Percentiles rank a stretch among this genome's conserved stretches.
Evolutionary conservation across 768 basidiomycete genomes (phyloP).

Genomic region (Lentinula raphanica): DNA sequence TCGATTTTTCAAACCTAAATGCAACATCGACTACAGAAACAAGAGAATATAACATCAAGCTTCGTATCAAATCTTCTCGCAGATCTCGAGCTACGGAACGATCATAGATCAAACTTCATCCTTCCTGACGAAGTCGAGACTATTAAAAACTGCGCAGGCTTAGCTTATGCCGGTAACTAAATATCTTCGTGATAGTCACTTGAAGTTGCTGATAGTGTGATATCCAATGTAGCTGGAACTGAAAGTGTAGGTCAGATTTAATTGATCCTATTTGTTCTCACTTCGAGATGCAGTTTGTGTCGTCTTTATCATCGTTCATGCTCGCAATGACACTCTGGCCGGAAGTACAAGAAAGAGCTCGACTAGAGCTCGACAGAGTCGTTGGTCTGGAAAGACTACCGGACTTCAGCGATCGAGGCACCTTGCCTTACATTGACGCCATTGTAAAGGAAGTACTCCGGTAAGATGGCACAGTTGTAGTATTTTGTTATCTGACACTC

Average conservation of each 20-base stretch:
- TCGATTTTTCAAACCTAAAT: not conserved
- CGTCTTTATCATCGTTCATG: conserved; percentile 16
- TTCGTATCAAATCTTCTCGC: conserved; percentile 29
- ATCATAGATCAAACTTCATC: not conserved
- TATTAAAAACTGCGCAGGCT: conserved; percentile 31
- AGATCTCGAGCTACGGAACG: conserved; percentile 19
- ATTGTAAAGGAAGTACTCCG: conserved; percentile 17
- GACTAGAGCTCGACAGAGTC: conserved; percentile 23
- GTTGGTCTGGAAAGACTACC: conserved; percentile 23
- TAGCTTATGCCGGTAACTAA: conserved; percentile 31
- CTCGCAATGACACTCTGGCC: conserved; percentile 24
- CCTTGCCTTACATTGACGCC: conserved; percentile 17
- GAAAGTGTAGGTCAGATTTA: conserved; percentile 30
- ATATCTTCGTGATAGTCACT: not conserved
- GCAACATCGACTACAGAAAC: conserved; percentile 16
- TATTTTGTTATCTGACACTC: not conserved
- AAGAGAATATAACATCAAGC: conserved; percentile 27
- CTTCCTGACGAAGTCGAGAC: conserved; percentile 20
- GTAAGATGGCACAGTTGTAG: not conserved
- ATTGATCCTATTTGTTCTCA: not conserved
- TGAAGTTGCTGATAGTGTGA: not conserved
- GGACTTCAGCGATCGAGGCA: conserved; percentile 14
- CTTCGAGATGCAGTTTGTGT: not conserved
- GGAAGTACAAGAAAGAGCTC: conserved; percentile 20
- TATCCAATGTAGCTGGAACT: conserved; percentile 27